Conservation (phyloP, 148 eudicot species). For the Fagopyrum esculentum region DNA sequence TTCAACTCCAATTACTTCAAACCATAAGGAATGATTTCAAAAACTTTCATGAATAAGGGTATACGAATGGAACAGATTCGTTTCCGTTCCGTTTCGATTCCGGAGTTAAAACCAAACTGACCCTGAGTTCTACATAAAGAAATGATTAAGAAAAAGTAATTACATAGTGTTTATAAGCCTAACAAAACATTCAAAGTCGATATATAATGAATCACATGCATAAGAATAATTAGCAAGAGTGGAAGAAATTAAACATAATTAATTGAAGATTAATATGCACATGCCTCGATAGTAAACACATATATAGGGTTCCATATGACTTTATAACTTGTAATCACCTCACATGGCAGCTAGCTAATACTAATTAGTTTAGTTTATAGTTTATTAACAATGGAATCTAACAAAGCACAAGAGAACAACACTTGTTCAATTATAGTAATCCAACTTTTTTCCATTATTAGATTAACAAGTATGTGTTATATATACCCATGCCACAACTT, state of each 20-base stretch:
- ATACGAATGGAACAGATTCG: too few species aligned
- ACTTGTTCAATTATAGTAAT: not conserved
- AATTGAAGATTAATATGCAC: conserved; percentile 2
- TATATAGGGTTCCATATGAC: not conserved
- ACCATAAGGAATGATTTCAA: too few species aligned
- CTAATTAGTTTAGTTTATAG: not conserved
- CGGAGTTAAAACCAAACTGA: too few species aligned
- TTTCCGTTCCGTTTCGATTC: too few species aligned
- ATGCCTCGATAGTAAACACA: not conserved
- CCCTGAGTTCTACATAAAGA: not conserved
- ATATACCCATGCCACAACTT: not conserved
- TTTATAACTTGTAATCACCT: not conserved
- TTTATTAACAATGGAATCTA: not conserved
- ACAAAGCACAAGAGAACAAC: conserved; percentile 1
- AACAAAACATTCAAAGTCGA: not conserved
- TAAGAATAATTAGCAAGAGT: not conserved
- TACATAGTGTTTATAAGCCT: not conserved
- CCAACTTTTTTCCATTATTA: not conserved
- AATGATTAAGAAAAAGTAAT: not conserved
- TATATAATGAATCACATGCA: not conserved
- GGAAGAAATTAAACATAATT: not conserved
- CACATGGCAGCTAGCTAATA: not conserved
- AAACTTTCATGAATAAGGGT: too few species aligned
- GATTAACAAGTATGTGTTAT: not conserved
- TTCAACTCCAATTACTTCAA: too few species aligned